Conservation (phyloP, 768 basidiomycete genomes). For the Podaxis carcinomalis region DNA sequence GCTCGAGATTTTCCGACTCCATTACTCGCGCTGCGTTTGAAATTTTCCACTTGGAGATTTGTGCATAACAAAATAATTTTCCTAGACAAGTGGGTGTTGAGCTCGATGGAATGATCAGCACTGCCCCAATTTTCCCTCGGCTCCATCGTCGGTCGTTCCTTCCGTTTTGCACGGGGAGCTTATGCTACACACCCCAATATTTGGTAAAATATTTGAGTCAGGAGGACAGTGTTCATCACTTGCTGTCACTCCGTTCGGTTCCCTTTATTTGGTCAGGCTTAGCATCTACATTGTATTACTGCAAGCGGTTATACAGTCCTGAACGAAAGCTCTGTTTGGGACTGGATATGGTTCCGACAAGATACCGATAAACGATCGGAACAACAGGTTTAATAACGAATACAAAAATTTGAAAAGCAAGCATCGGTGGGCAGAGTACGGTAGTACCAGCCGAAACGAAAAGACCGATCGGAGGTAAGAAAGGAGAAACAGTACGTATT, state of each 20-base stretch:
- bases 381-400: conserved; percentile 7
- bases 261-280: neutral
- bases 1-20: neutral
- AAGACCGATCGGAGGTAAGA: conserved; percentile 12
- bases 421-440: conserved; percentile 13
- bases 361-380: neutral
- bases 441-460: conserved; percentile 15
- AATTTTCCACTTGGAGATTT: neutral
- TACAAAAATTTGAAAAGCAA: conserved; percentile 14
- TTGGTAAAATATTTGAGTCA: neutral
- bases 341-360: neutral
- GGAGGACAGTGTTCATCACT: neutral
- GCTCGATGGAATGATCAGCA: neutral
- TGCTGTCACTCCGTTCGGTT: neutral
- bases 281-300: neutral
- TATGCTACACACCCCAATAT: too few relatives aligned
- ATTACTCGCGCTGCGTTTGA: neutral
- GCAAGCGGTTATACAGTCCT: neutral
- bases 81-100: neutral
- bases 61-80: neutral
- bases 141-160: neutral
- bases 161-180: neutral
- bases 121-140: neutral
- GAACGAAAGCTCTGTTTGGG: conserved; percentile 8
- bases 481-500: conserved; percentile 10